These are phyloP conservation scores for Xanthoconium purpureum DNA, from an alignment of 768 basidiomycete species.

Conservation along the genomic window DNA sequence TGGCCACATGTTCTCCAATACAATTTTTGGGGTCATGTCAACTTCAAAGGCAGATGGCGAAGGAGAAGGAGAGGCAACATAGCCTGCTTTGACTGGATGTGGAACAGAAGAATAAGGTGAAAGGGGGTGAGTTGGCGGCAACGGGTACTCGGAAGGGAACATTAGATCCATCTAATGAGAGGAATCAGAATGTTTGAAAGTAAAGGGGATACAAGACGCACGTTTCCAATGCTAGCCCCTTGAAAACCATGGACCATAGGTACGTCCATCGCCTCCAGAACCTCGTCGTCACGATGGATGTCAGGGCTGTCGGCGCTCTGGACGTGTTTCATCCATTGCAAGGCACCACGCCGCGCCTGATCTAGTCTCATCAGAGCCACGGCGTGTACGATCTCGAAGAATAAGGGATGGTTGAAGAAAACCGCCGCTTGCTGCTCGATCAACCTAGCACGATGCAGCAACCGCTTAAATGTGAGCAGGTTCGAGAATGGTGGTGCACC, in stretches of 20 bases:
- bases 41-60: background rate
- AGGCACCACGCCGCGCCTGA: background rate
- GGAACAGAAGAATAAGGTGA: conserved; percentile 19
- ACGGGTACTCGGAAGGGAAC: conserved; percentile 37
- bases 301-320: background rate
- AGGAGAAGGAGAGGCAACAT: background rate
- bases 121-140: conserved; percentile 21
- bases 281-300: background rate
- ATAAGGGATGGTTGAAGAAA: conserved; percentile 42
- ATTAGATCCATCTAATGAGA: conserved; percentile 32
- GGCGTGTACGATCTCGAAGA: conserved; percentile 38
- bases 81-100: conserved; percentile 15
- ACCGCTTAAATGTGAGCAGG: conserved; percentile 44
- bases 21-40: conserved; percentile 8
- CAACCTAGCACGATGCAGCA: conserved; percentile 40
- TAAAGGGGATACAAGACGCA: background rate
- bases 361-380: conserved; percentile 4
- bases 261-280: background rate
- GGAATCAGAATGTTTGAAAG: background rate
- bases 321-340: conserved; percentile 24
- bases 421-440: conserved; percentile 36
- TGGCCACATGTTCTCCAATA: conserved; percentile 2
- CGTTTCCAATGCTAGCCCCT: conserved; percentile 31
- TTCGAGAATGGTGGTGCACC: conserved; percentile 38
- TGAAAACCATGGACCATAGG: conserved; percentile 6